Evolutionary conservation across 164 flowering plant species (phyloP), one percentile per base, ranked within the genome.

Genomic region (Magnolia kwangsiensis): DNA sequence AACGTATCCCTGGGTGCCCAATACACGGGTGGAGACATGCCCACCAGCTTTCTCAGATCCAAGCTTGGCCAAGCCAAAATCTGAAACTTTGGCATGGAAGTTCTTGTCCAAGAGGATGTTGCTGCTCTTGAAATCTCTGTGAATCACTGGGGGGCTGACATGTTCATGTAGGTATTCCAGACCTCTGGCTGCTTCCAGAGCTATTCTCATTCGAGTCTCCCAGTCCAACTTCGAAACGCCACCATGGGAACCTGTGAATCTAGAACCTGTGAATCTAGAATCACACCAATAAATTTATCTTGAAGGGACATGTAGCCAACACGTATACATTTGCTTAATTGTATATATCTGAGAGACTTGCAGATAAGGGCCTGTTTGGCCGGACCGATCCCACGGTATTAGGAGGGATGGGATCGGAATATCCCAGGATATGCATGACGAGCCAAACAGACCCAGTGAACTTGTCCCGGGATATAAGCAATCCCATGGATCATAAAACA

Each of bases 1-100:
- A 71, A 91, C 95, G 63, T 96, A 92, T 82, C 98, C 98, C 74
- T 91, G 97, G 61, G 98, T 96, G 77, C 99, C 99, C 83, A 96
- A 82, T 4, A 96, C 98, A 71, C 98, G 89, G 16, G 98, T 96
- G 2, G 97, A 96, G 76, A 96, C 98, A 87, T 96, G 96, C 11
- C 97, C 97, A 51, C 98, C 95, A 72, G 90, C 98, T 82, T 86
- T 90, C 69, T 89, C 98, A 77, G 98, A 87, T 75, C 99, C 99
- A 80, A 90, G 86, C 83, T 92, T 95, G 70, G 99, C 99, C 85
- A 95, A 77, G 76, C 99, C 98, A 83, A 96, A 94, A 86, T 96
- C 99, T 75, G 98, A 96, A 77, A 96, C 92, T 84, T 94, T 96
- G 76, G 98, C 98, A 86, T 90, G 97, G 77, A 91, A 91, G 64